Base-by-base conservation (phyloP, 768 basidiomycete species). In the Tephrocybe sp. region DNA sequence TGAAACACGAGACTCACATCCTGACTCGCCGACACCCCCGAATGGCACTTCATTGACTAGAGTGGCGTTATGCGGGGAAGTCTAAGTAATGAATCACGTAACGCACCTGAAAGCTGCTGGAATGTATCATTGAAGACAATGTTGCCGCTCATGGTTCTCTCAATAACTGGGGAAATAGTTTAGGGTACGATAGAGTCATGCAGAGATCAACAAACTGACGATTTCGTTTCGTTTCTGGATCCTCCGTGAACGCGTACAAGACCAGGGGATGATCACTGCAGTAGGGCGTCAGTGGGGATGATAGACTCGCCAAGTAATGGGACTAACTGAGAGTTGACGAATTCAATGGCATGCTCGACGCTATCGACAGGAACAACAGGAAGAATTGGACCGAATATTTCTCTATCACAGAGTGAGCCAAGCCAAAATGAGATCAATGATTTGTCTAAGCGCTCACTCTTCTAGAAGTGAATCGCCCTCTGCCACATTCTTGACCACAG, bases 361-460 rank as follows among this genome's bases (percentile, higher is more conserved):
- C 64, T 69, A 26, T 83, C 77, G 0, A 90, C 76, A 0, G 80
- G 69, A 11, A 89, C 58, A 39, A 91, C 72, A 0, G 88, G 81
- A 6, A 90, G 59, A 20, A 90, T 63, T 0, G 89, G 88, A 0
- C 86, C 89, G 56, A 91, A 91, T 2, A 89, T 63, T 62, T 90
- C 89, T n/a, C 9, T 10, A 38, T 12, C 9, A 56, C 9, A 8
- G 17, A 20, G 17, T 38, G 17, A 40, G 20, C 25, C 30, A 44
- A 25, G 18, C 6, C 17, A 36, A 40, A 3, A 18, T 20, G 30
- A 4, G 28, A 36, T 18, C n/a, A 10, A n/a, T 9, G 6, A 25
- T 20, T n/a, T n/a, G n/a, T n/a, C n/a, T n/a, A 39, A 33, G 28
- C 25, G 14, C 76, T 40, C 51, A 85, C 82, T 80, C 81, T 56